Conservation (phyloP, 352 stramenopile species). For the Globisporangium megalacanthum region DNA sequence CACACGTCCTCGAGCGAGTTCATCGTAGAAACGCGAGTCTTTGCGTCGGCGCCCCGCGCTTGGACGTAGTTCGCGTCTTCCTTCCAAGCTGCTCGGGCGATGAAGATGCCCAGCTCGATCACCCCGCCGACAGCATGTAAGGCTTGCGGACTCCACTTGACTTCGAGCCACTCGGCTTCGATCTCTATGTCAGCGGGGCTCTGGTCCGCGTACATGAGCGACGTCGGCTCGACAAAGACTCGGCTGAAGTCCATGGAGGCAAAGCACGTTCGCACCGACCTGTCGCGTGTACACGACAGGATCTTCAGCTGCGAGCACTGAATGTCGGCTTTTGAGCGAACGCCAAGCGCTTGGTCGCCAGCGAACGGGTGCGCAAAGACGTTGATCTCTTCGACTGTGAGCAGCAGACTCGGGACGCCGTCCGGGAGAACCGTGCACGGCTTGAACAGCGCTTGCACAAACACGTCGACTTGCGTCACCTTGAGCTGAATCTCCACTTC, state of each 20-base stretch:
- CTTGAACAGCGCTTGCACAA: slow-evolving; percentile 24
- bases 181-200: slow-evolving; percentile 53
- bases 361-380: slow-evolving; percentile 51
- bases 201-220: slow-evolving; percentile 28
- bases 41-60: slow-evolving; percentile 7
- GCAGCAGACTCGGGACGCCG: slow-evolving; percentile 37
- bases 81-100: slow-evolving; percentile 24
- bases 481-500: slow-evolving; percentile 65
- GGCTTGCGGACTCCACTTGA: slow-evolving; percentile 55
- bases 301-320: slow-evolving; percentile 55
- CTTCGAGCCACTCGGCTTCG: slow-evolving; percentile 73
- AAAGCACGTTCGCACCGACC: slow-evolving; percentile 27
- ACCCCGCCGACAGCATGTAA: slow-evolving; percentile 61
- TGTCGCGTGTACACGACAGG: slow-evolving; percentile 21
- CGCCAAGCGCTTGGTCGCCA: slow-evolving; percentile 36
- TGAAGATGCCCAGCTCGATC: slow-evolving; percentile 52
- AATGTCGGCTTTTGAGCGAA: slow-evolving; percentile 62
- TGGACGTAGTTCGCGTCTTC: neutral
- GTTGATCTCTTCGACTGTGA: slow-evolving; percentile 52
- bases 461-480: slow-evolving; percentile 35
- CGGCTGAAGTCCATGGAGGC: slow-evolving; percentile 62
- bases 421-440: slow-evolving; percentile 37
- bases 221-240: slow-evolving; percentile 50
- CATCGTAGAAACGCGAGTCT: slow-evolving; percentile 28
- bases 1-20: slow-evolving; percentile 29